Percentiles rank a stretch among this genome's conserved stretches.
Conservation (phyloP, 1,139 yeast species). For the Blastobotrys apis region DNA sequence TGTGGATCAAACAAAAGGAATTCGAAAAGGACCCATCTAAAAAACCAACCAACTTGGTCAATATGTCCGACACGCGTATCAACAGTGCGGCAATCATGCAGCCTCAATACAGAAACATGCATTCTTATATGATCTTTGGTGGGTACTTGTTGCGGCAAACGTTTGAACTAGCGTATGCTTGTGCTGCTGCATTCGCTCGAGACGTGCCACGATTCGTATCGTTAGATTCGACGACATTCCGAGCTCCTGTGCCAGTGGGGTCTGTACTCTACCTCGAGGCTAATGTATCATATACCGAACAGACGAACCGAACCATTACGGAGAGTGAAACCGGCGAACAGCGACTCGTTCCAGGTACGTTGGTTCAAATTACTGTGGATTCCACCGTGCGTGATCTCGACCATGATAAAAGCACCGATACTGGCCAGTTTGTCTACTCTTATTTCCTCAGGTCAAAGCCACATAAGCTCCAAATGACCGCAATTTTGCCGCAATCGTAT, state of each 20-base stretch:
- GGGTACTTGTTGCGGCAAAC: slow-evolving; percentile 89
- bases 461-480: slow-evolving; percentile 27
- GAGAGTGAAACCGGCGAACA: slow-evolving; percentile 17
- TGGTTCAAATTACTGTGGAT: slow-evolving; percentile 84
- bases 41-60: slow-evolving; percentile 45
- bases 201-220: slow-evolving; percentile 86
- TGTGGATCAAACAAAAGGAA: slow-evolving; percentile 48
- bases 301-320: slow-evolving; percentile 25
- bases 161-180: slow-evolving; percentile 87
- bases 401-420: slow-evolving; percentile 55
- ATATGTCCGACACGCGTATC: slow-evolving; percentile 66
- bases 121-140: slow-evolving; percentile 90
- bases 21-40: slow-evolving; percentile 22
- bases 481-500: slow-evolving; percentile 83
- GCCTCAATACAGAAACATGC: slow-evolving; percentile 92
- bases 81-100: slow-evolving; percentile 85
- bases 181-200: slow-evolving; percentile 82
- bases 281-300: slow-evolving; percentile 67
- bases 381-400: slow-evolving; percentile 69
- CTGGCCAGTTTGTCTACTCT: slow-evolving; percentile 85
- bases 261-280: slow-evolving; percentile 80
- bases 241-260: slow-evolving; percentile 94
- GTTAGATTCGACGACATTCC: slow-evolving; percentile 83
- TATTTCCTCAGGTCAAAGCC: slow-evolving; percentile 52
- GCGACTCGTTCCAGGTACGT: slow-evolving; percentile 77